phyloP scores from a whole-genome alignment of 2,329 filamentous ascomycete genomes.

The Phyllosticta citribraziliensis region DNA sequence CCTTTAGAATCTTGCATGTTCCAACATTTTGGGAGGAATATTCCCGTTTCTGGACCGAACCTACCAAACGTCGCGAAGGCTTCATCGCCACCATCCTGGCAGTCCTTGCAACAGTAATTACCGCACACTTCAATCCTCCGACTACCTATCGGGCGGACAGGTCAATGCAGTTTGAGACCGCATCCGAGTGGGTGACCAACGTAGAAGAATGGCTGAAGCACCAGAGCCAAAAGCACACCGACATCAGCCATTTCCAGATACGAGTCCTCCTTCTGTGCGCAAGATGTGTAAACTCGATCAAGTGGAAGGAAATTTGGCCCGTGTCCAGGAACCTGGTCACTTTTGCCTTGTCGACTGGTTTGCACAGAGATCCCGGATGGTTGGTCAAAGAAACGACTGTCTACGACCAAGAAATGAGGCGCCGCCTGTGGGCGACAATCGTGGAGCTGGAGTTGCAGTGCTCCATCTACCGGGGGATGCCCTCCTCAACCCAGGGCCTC shows the following conservation, averaged over 20 bases:
- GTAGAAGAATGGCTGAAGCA: conserved; percentile 33
- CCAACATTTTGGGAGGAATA: conserved; percentile 20
- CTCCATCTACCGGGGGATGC: conserved; percentile 46
- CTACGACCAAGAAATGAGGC: conserved; percentile 44
- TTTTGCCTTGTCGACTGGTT: conserved; percentile 43
- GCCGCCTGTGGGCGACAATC: conserved; percentile 48
- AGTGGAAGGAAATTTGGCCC: conserved; percentile 45
- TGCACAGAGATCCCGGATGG: conserved; percentile 40
- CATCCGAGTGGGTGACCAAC: conserved; percentile 27
- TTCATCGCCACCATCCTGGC: conserved; percentile 33
- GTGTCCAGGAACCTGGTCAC: conserved; percentile 41
- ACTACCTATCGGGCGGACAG: conserved; percentile 35
- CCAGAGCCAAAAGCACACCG: conserved; percentile 45
- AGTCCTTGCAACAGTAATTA: conserved; percentile 28
- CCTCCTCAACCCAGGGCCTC: conserved; percentile 29
- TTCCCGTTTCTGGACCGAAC: conserved; percentile 5
- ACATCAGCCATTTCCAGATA: conserved; percentile 40
- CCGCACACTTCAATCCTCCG: conserved; percentile 14
- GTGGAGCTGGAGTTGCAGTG: conserved; percentile 48
- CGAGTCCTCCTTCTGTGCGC: conserved; percentile 42
- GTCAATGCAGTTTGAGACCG: conserved; percentile 30
- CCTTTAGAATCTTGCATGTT: conserved; percentile 15
- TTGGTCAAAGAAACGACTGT: conserved; percentile 13
- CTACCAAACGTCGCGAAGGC: conserved; percentile 13
- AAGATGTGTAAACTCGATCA: conserved; percentile 41